Conservation (phyloP, 2,329 filamentous ascomycete genomes). For the Dactylonectria macrodidyma region DNA sequence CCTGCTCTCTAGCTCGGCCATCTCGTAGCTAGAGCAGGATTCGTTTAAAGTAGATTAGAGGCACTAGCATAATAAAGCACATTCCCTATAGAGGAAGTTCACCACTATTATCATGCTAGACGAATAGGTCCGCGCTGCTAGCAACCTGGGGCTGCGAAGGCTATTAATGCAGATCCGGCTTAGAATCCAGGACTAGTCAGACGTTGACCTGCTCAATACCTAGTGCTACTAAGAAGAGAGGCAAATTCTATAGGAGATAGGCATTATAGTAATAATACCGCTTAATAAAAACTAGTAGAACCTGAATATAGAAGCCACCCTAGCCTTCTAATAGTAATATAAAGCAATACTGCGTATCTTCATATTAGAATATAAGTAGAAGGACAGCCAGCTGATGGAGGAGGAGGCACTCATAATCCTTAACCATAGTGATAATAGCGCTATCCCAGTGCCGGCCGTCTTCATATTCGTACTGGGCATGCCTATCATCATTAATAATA, state of each 20-base stretch:
- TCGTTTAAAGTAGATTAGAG: no score
- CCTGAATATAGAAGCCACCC: neutral
- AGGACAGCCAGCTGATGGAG: neutral
- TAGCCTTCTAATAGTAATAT: neutral
- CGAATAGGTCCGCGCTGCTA: conserved; percentile 7
- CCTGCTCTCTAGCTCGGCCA: neutral
- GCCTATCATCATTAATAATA: neutral
- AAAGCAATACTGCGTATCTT: neutral
- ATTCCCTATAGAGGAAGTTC: conserved; percentile 5
- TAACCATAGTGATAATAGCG: no score
- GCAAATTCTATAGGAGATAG: conserved; percentile 1
- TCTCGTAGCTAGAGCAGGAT: no score
- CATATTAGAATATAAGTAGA: neutral
- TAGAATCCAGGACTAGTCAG: neutral
- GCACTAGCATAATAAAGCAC: neutral
- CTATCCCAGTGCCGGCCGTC: neutral
- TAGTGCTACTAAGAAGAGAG: neutral
- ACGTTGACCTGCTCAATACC: neutral
- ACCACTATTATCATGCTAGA: neutral
- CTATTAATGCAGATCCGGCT: neutral
- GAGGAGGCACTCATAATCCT: neutral
- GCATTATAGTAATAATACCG: conserved; percentile 5
- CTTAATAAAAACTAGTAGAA: neutral
- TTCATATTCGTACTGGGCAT: neutral
- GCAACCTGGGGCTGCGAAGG: neutral